These are phyloP conservation scores for Cucurbita argyrosperma DNA, from an alignment of 306 rosid species.

Conservation along the genomic window DNA sequence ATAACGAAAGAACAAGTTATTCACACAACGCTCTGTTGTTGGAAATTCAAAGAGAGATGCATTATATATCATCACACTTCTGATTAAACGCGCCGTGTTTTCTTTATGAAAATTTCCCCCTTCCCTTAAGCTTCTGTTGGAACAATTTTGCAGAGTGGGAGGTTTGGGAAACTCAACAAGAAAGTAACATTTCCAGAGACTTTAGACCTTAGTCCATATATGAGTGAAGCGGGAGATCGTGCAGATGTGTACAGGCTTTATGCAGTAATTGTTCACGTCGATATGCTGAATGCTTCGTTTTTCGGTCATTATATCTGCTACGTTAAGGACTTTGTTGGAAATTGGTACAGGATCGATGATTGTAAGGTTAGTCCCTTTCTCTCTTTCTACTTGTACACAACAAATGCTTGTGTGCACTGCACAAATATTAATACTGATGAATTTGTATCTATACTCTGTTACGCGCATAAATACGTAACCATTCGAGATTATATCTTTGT, in stretches of 20 bases:
- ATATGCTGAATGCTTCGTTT: conserved; percentile 89
- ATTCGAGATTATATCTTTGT: background rate
- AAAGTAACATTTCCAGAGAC: conserved; percentile 82
- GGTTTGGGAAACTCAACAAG: conserved; percentile 92
- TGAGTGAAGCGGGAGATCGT: conserved; percentile 71
- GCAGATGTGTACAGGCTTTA: conserved; percentile 62
- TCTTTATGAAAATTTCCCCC: background rate
- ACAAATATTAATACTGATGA: background rate
- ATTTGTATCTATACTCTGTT: background rate
- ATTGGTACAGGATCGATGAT: conserved; percentile 79
- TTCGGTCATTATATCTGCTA: conserved; percentile 97
- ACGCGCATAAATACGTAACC: background rate
- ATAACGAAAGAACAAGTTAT: background rate
- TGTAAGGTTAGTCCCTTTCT: conserved; percentile 42
- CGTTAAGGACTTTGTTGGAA: conserved; percentile 62
- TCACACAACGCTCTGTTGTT: background rate
- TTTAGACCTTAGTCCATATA: conserved; percentile 67
- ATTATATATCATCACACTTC: background rate
- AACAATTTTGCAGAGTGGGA: conserved; percentile 61
- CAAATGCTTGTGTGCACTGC: background rate
- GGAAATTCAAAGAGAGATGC: background rate
- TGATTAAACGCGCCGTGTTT: background rate
- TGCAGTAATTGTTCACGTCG: conserved; percentile 88
- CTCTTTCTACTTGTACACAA: background rate
- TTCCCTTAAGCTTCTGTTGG: background rate